Conservation (phyloP, 148 eudicot genomes). For the Tetragonia tetragonoides region DNA sequence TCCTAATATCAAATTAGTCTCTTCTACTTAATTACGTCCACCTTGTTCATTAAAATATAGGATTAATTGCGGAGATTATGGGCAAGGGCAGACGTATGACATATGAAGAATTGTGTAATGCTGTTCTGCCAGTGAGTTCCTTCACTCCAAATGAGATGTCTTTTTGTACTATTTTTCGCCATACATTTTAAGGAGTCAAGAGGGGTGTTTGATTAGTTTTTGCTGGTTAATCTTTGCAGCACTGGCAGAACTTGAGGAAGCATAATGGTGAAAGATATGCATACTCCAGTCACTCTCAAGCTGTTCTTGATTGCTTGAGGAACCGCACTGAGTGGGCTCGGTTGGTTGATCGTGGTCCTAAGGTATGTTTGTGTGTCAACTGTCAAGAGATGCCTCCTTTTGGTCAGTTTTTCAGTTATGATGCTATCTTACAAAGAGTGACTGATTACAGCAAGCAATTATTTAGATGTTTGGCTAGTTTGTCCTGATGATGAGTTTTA, state of each 20-base stretch:
- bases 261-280: constrained; percentile 98
- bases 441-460: not conserved
- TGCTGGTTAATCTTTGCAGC: constrained; percentile 45
- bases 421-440: not conserved
- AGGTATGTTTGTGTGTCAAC: constrained; percentile 46
- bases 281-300: constrained; percentile 89
- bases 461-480: not conserved
- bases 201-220: constrained; percentile 9
- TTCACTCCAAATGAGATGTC: constrained; percentile 6
- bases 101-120: constrained; percentile 84
- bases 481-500: not conserved
- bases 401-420: not conserved
- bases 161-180: constrained; percentile 2
- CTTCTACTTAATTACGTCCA: not conserved
- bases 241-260: constrained; percentile 93
- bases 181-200: not conserved
- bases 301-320: constrained; percentile 97
- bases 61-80: constrained; percentile 91
- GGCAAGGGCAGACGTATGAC: constrained; percentile 83
- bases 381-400: not conserved
- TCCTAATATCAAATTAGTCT: not conserved
- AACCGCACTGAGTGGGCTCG: constrained; percentile 94
- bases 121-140: constrained; percentile 80
- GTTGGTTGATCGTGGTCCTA: constrained; percentile 96
- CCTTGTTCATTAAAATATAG: constrained; percentile 31